Conservation (phyloP, 108 stramenopile genomes). For the Licmophora abbreviata region DNA sequence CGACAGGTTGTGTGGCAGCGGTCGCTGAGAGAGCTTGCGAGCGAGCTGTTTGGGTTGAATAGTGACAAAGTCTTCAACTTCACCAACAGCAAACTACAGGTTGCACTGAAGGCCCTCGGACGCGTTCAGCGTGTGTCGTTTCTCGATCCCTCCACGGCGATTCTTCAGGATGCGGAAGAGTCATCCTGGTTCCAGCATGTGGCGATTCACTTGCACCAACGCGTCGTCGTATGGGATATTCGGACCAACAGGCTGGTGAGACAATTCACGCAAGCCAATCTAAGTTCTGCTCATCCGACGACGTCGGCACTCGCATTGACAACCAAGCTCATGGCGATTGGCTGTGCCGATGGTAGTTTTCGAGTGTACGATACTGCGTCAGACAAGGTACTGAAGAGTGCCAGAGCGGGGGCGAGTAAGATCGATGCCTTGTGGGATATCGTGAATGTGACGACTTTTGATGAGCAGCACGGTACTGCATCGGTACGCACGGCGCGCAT, state of each 20-base stretch:
- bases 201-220: neutral
- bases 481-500: conserved; percentile 13
- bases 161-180: neutral
- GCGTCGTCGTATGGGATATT: conserved; percentile 3
- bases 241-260: conserved; percentile 3
- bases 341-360: conserved; percentile 53
- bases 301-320: conserved; percentile 25
- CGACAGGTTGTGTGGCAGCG: conserved; percentile 12
- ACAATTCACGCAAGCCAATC: conserved; percentile 1
- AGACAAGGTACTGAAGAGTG: conserved; percentile 35
- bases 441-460: conserved; percentile 10
- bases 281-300: neutral
- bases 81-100: conserved; percentile 7
- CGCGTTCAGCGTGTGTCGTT: conserved; percentile 20
- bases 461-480: neutral
- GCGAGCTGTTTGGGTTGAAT: conserved; percentile 12
- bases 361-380: conserved; percentile 39
- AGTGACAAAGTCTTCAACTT: neutral
- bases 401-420: conserved; percentile 30
- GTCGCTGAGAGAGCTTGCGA: conserved; percentile 21
- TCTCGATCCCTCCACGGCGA: conserved; percentile 30
- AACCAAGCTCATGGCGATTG: conserved; percentile 25
- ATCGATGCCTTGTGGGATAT: conserved; percentile 48
- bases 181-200: neutral
- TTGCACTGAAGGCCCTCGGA: conserved; percentile 23